Base-by-base conservation (phyloP, 495 filamentous ascomycete genomes). In the Neurospora cerealis region DNA sequence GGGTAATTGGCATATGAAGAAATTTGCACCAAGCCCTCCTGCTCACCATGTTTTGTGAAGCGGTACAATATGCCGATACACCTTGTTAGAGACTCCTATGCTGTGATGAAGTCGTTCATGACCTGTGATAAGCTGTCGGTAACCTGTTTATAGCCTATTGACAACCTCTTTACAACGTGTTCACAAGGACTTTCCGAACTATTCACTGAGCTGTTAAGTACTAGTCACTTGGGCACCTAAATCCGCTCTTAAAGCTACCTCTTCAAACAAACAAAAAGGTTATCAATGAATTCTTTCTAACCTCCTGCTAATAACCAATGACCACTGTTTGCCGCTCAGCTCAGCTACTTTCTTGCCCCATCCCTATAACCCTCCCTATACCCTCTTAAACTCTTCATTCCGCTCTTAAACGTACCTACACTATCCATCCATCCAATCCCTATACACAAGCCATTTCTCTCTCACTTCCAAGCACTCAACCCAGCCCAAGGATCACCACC, bases 381-480 rank as follows among this genome's bases (percentile, higher is more conserved):
- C 15, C 13, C 13, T 62, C 5, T 17, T 17, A 6, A 8, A 5
- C 21, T 54, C 21, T 13, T 28, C 21, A 54, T 54, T 24, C 8
- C 13, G 13, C 24, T 32, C 1, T 32, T 32, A 1, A 32, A 19
- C 42, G 21, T 54, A 24, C 4, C 46, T 54, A 48, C 44, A 48
- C 10, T 24, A 13, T 54, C 46, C 24, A 24, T 24, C 9, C 44
- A 32, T 62, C 48, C 24, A 62, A 17, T 11, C 11, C 24, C 5
- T 32, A 32, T 17, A 62, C 13, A 28, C 48, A 32, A 62, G 1
- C 2, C 24, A 66, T 41, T 15, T 54, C 46, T 17, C 28, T 24
- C 72, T 85, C 80, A 97, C 82, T 93, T 95, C 94, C 94, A 97
- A 46, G 90, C 91, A 81, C 90, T 94, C 69, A 97, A 80, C 36